phyloP scores from a whole-genome alignment of 345 rosid genomes.

The Luvunga scandens region DNA sequence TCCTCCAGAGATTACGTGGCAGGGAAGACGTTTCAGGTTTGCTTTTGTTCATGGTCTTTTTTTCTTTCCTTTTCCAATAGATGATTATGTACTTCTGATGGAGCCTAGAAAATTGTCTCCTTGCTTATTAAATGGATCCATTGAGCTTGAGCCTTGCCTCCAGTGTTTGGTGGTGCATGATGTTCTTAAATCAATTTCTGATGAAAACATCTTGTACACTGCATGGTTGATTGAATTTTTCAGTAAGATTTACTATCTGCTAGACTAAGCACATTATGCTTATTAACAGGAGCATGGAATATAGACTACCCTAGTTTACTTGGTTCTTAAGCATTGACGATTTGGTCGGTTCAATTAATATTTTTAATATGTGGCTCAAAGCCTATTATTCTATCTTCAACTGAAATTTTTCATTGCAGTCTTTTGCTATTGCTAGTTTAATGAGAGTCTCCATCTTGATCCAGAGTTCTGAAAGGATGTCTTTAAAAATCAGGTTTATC shows the following conservation, averaged over 20 bases:
- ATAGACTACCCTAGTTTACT: background rate
- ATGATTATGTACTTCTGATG: background rate
- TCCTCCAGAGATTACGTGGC: slow-evolving; percentile 87
- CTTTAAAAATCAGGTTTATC: background rate
- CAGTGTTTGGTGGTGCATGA: background rate
- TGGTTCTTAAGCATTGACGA: background rate
- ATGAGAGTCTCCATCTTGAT: background rate
- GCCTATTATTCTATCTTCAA: background rate
- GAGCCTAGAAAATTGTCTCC: background rate
- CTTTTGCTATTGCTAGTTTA: background rate
- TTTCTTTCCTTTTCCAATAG: background rate
- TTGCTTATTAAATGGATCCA: background rate
- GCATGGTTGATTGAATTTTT: background rate
- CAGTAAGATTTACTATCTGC: background rate
- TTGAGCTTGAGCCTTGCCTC: background rate
- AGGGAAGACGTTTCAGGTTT: slow-evolving; percentile 92
- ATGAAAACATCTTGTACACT: background rate
- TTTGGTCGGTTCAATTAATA: background rate
- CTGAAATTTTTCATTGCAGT: background rate
- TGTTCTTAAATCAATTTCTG: background rate
- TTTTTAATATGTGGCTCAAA: background rate
- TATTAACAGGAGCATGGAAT: background rate
- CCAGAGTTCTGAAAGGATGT: background rate
- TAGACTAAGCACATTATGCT: background rate
- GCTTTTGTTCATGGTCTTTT: slow-evolving; percentile 2